Evolutionary conservation across 331 rosid genomes (phyloP).

Genomic region (Malus hybrid): DNA sequence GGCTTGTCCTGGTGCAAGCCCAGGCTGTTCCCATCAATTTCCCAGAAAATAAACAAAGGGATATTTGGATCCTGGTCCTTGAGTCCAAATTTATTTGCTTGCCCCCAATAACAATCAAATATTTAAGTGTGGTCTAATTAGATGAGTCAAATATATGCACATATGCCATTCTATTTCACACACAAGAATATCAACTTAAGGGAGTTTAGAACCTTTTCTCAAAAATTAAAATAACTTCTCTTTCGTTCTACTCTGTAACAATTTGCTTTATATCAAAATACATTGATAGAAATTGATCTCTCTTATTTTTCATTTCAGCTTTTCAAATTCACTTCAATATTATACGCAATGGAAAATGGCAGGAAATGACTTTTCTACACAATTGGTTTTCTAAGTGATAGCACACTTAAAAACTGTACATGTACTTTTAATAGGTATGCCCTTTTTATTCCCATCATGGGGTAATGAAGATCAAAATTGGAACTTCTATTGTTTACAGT

Average conservation of each 20-base stretch:
- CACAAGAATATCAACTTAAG: neutral
- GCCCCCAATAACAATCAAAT: neutral
- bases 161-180: neutral
- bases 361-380: neutral
- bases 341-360: neutral
- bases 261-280: neutral
- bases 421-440: neutral
- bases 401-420: neutral
- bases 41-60: neutral
- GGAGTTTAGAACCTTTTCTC: neutral
- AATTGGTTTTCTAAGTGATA: neutral
- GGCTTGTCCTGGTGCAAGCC: neutral
- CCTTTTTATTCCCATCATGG: neutral
- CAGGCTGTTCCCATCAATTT: neutral
- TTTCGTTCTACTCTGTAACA: neutral
- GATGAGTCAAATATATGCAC: neutral
- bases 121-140: neutral
- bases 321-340: neutral
- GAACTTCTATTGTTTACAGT: neutral
- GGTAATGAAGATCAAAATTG: neutral
- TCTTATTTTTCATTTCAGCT: neutral
- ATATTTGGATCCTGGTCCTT: neutral
- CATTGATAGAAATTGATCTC: neutral
- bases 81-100: neutral
- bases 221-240: neutral